Conservation (phyloP, 805 yeast species). For the Lachancea kluyveri region DNA sequence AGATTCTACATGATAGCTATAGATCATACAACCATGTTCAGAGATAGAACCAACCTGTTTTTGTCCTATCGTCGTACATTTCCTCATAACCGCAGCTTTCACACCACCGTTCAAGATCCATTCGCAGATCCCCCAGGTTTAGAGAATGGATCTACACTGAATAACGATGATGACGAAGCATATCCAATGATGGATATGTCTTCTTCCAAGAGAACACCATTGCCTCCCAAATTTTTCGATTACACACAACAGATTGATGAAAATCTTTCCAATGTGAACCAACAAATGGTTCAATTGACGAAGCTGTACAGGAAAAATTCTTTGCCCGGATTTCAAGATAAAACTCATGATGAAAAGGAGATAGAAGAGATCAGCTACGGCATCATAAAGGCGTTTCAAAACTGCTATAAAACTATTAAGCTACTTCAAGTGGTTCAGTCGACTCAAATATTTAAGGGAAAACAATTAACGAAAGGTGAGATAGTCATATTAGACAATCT, state of each 20-base stretch:
- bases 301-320: constrained; percentile 73
- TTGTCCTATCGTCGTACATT: constrained; percentile 85
- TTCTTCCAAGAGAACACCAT: constrained; percentile 40
- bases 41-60: constrained; percentile 91
- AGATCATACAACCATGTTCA: constrained; percentile 70
- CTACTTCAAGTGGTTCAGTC: constrained; percentile 44
- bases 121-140: constrained; percentile 43
- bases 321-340: constrained; percentile 83
- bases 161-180: constrained; percentile 27
- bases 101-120: constrained; percentile 11
- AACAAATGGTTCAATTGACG: constrained; percentile 53
- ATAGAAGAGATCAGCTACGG: constrained; percentile 73
- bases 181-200: constrained; percentile 23
- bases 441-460: constrained; percentile 33
- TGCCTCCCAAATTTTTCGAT: constrained; percentile 78
- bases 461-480: constrained; percentile 37
- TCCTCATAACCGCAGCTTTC: constrained; percentile 50
- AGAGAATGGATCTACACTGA: too few relatives aligned
- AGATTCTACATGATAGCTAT: too few relatives aligned
- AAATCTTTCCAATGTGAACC: constrained; percentile 45
- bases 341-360: constrained; percentile 63
- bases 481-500: constrained; percentile 67
- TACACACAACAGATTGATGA: constrained; percentile 67
- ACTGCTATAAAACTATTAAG: constrained; percentile 71
- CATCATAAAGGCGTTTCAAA: constrained; percentile 72